Evolutionary conservation across 345 rosid genomes (phyloP).

Genomic region (Lenwebbia sp.): DNA sequence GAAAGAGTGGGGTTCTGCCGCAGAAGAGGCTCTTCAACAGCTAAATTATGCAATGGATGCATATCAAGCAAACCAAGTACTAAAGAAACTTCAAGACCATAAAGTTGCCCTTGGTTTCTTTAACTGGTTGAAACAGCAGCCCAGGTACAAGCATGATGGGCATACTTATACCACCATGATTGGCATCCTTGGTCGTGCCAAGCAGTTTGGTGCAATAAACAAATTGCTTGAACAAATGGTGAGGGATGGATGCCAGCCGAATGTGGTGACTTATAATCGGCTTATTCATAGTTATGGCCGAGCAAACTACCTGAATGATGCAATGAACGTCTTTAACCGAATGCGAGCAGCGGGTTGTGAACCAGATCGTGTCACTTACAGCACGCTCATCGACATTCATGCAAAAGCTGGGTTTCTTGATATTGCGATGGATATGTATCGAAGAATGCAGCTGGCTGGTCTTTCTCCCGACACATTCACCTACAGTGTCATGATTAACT

Average conservation of each 20-base stretch:
- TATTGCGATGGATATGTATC: constrained; percentile 78
- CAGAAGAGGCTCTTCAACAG: constrained; percentile 59
- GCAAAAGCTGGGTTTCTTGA: constrained; percentile 94
- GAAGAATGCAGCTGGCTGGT: constrained; percentile 69
- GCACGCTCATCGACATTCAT: constrained; percentile 86
- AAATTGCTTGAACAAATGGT: constrained; percentile 75
- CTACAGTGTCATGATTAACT: constrained; percentile 86
- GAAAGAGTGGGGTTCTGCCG: constrained; percentile 66
- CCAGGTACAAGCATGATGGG: constrained; percentile 77
- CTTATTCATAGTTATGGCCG: constrained; percentile 91
- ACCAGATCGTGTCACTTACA: constrained; percentile 90
- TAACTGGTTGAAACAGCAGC: constrained; percentile 62
- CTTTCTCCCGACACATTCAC: constrained; percentile 93
- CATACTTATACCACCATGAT: constrained; percentile 96
- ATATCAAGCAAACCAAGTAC: constrained; percentile 87
- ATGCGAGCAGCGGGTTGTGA: constrained; percentile 72
- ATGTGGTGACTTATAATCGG: constrained; percentile 84
- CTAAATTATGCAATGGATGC: constrained; percentile 44
- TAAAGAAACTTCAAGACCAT: constrained; percentile 74
- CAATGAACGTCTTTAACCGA: constrained; percentile 59
- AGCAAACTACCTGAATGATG: constrained; percentile 75
- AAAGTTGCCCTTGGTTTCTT: constrained; percentile 73
- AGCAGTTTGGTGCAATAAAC: constrained; percentile 58
- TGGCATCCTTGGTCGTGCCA: constrained; percentile 84
- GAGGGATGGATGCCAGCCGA: constrained; percentile 72